Conservation (phyloP, 106 monocot species). For the Apostasia shenzhenica region DNA sequence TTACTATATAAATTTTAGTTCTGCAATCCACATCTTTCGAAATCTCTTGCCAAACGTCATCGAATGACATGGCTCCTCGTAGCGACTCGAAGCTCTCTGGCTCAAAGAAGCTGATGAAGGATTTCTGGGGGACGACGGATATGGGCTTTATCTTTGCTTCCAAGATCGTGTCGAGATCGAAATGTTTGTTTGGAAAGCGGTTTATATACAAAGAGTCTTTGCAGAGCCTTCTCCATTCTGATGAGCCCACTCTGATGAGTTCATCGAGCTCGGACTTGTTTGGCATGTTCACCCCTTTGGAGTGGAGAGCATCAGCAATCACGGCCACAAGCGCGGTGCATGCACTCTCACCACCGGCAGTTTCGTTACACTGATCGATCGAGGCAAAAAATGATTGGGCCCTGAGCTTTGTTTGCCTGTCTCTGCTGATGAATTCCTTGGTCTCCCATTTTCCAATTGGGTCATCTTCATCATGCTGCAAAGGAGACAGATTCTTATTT, state of each 20-base stretch:
- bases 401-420: conserved; percentile 35
- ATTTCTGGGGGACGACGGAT: conserved; percentile 22
- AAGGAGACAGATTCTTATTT: not conserved
- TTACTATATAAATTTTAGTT: conserved; percentile 32
- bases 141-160: conserved; percentile 26
- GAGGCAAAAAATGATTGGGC: conserved; percentile 44
- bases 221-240: conserved; percentile 46
- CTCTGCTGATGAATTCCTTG: conserved; percentile 36
- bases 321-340: conserved; percentile 52
- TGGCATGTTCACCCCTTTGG: conserved; percentile 10
- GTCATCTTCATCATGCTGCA: conserved; percentile 9
- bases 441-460: conserved; percentile 35
- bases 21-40: not conserved
- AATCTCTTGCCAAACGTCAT: conserved; percentile 41
- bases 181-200: conserved; percentile 51
- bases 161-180: conserved; percentile 53
- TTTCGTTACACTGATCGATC: conserved; percentile 55
- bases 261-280: conserved; percentile 28
- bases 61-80: conserved; percentile 49
- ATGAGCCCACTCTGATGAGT: conserved; percentile 47
- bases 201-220: conserved; percentile 9
- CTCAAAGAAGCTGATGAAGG: conserved; percentile 53
- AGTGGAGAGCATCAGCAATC: conserved; percentile 30
- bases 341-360: conserved; percentile 54
- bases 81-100: conserved; percentile 50